Evolutionary conservation across 805 yeast genomes (phyloP), one percentile per base, ranked within the genome.

Genomic region (Nakazawaea laoshanensis): DNA sequence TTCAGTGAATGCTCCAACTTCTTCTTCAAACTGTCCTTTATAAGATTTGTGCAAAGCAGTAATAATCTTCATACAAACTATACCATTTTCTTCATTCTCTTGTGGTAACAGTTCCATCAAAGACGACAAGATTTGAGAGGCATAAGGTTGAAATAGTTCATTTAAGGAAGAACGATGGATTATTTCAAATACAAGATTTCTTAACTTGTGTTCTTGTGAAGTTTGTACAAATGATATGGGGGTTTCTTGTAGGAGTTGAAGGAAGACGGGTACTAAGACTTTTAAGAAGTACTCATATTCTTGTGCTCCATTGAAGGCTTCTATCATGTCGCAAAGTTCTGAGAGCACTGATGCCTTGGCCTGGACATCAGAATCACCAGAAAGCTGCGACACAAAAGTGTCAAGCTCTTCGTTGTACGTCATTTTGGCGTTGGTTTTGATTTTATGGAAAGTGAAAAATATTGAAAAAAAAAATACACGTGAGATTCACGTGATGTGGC

Each of bases 51-150:
- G 95, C 30, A 89, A 59, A 19, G 81, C 72, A 12, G 96, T 85
- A 31, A 88, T 67, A 35, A 86, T 78, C 50, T 85, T 87, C 81
- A 92, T 76, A 53, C 94, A 81, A 32, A 86, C 64, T 1, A 87
- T 85, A 32, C 97, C 97, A 52, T 92, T 92, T 40, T 88, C 96
- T 54, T 94, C 99, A 52, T 92, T 92, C 49, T 94, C 99, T 11
- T 60, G 64, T 13, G 70, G 73, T 38, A 89, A 61, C 10, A 81
- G 59, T 15, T 61, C 53, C 45, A 77, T 73, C 34, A 89, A 58
- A 7, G 66, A 59, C 22, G 72, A 77, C 46, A 83, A 60, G 13
- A 86, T 66, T 23, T 64, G 65, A 21, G 59, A 58, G 1, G 88
- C 76, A 51, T 76, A 77, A 0, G 82, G 82, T 48, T 78, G 80